A percentile compares a stretch with the other conserved stretches of the same genome.
phyloP scores from a whole-genome alignment of 108 stramenopile genomes.

The Pseudonitzschia multiseries region DNA sequence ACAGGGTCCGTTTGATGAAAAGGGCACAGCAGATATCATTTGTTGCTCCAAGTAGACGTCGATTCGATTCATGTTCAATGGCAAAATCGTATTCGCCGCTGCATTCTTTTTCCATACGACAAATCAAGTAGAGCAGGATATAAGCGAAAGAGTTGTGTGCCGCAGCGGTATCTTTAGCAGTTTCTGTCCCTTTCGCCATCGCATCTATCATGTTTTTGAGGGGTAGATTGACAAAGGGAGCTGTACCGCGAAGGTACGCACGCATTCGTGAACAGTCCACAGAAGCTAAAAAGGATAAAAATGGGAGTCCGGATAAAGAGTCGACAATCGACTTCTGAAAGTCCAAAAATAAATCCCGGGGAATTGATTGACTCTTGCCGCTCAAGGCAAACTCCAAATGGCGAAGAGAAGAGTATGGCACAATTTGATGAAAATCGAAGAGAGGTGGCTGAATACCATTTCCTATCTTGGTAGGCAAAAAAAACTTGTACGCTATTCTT shows the following conservation, averaged over 20 bases:
- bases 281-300: constrained; percentile 69
- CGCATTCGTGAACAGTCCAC: constrained; percentile 83
- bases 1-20: constrained; percentile 61
- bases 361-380: constrained; percentile 34
- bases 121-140: constrained; percentile 63
- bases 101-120: constrained; percentile 50
- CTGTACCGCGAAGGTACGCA: constrained; percentile 67
- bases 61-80: constrained; percentile 44
- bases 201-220: constrained; percentile 28
- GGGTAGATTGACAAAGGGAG: constrained; percentile 62
- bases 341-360: constrained; percentile 55
- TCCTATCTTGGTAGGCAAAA: constrained; percentile 46
- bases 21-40: constrained; percentile 65
- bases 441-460: constrained; percentile 46
- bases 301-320: constrained; percentile 50
- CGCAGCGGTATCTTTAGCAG: constrained; percentile 2
- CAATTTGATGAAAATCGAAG: constrained; percentile 63
- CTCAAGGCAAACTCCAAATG: constrained; percentile 50
- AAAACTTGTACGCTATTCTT: constrained; percentile 57
- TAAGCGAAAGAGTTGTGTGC: constrained; percentile 57
- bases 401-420: constrained; percentile 42
- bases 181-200: constrained; percentile 15
- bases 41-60: constrained; percentile 51
- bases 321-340: constrained; percentile 58
- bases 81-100: constrained; percentile 54